A percentile compares a stretch with the other conserved stretches of the same genome.
Evolutionary conservation across 1,284 basidiomycete species (phyloP).

Genomic region (Leccinum ponderosum): DNA sequence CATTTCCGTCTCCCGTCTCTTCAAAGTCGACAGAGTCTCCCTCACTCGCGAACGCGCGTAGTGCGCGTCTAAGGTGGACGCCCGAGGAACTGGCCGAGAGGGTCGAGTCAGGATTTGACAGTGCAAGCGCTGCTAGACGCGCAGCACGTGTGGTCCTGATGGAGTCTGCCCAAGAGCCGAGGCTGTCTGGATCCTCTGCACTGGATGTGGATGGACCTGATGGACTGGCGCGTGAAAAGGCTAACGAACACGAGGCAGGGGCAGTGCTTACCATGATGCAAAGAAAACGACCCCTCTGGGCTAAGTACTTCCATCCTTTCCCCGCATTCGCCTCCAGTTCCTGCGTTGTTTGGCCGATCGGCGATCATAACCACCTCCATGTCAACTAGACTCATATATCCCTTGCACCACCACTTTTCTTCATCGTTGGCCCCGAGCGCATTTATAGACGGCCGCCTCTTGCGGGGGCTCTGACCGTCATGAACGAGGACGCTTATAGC

Average conservation of each 20-base stretch:
- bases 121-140: conserved; percentile 63
- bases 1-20: conserved; percentile 21
- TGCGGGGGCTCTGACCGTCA: conserved; percentile 22
- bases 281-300: conserved; percentile 74
- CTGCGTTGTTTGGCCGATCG: conserved; percentile 37
- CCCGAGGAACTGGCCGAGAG: conserved; percentile 74
- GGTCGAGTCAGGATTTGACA: conserved; percentile 75
- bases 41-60: conserved; percentile 61
- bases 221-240: background rate
- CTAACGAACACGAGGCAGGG: background rate
- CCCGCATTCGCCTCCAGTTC: conserved; percentile 32
- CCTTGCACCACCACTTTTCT: conserved; percentile 71
- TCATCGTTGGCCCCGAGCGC: conserved; percentile 23
- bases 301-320: conserved; percentile 71
- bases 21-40: conserved; percentile 19
- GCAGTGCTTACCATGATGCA: conserved; percentile 58
- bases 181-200: conserved; percentile 9
- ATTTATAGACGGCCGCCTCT: conserved; percentile 23
- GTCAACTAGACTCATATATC: conserved; percentile 69
- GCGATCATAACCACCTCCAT: conserved; percentile 64
- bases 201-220: conserved; percentile 8
- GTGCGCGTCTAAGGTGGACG: conserved; percentile 65
- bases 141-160: conserved; percentile 76
- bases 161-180: conserved; percentile 58
- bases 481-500: conserved; percentile 16